These are phyloP conservation scores for Polytrichum formosum DNA, from an alignment of 225 moss, liverwort and hornwort species.

Conservation along the genomic window DNA sequence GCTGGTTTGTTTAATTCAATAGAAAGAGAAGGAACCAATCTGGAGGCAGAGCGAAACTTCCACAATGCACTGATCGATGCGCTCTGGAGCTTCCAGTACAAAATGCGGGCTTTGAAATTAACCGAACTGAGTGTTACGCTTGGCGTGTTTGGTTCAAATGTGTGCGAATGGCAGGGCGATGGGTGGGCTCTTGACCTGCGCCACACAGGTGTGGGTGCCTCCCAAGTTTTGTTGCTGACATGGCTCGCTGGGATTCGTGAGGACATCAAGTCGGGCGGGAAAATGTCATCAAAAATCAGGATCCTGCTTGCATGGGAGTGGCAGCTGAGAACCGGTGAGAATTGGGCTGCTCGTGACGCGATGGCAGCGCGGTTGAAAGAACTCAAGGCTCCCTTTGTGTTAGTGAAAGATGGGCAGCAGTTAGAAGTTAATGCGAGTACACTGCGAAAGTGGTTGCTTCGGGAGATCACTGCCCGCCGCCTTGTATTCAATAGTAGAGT, in stretches of 20 bases:
- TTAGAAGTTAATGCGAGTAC: slow-evolving; percentile 28
- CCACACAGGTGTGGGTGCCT: slow-evolving; percentile 69
- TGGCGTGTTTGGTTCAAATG: slow-evolving; percentile 58
- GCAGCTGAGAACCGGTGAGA: slow-evolving; percentile 75
- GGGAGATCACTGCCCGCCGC: slow-evolving; percentile 38
- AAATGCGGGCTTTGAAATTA: slow-evolving; percentile 74
- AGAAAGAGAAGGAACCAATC: slow-evolving; percentile 77
- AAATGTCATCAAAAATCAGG: slow-evolving; percentile 41
- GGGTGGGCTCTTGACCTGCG: slow-evolving; percentile 75
- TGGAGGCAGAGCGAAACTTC: slow-evolving; percentile 73
- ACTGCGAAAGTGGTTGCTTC: slow-evolving; percentile 45
- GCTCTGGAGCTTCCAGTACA: slow-evolving; percentile 84
- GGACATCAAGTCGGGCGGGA: slow-evolving; percentile 41
- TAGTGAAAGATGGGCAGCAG: slow-evolving; percentile 56
- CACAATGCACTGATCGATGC: slow-evolving; percentile 86
- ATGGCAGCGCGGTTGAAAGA: slow-evolving; percentile 69
- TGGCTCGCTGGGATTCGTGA: slow-evolving; percentile 80
- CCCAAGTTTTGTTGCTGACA: slow-evolving; percentile 76
- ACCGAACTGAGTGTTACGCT: slow-evolving; percentile 66
- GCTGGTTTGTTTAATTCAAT: slow-evolving; percentile 36
- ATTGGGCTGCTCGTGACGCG: slow-evolving; percentile 72
- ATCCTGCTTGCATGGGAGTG: slow-evolving; percentile 84
- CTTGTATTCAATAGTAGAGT: slow-evolving; percentile 44
- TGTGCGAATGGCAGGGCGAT: slow-evolving; percentile 62
- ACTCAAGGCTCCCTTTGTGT: slow-evolving; percentile 62